phyloP scores from a whole-genome alignment of 768 basidiomycete genomes.

The Boletus insuetus region DNA sequence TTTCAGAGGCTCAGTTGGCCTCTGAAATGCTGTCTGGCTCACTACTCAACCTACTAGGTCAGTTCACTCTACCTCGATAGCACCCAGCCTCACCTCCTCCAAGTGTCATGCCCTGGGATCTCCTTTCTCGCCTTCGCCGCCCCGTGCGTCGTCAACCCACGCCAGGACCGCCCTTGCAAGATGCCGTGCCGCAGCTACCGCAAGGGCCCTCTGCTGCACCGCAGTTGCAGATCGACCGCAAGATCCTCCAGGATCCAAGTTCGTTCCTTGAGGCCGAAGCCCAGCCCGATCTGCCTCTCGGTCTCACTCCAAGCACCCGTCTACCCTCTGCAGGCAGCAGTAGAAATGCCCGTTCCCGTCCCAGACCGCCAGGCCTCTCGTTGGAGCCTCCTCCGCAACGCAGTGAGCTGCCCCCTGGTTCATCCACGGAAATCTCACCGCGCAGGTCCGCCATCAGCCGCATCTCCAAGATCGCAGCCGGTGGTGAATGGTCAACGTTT shows the following conservation, averaged over 20 bases:
- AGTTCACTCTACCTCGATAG: not conserved
- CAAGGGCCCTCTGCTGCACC: not conserved
- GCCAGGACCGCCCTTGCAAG: constrained; percentile 11
- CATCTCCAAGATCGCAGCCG: constrained; percentile 16
- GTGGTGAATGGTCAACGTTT: constrained; percentile 37
- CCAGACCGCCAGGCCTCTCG: constrained; percentile 1
- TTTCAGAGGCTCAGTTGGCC: not conserved
- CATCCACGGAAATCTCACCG: constrained; percentile 9
- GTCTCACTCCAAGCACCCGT: constrained; percentile 30
- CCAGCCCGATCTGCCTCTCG: constrained; percentile 10
- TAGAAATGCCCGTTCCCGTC: not conserved
- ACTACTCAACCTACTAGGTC: not conserved
- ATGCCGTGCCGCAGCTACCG: not conserved
- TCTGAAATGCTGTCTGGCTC: constrained; percentile 8
- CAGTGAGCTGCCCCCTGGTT: not conserved
- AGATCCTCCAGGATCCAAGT: constrained; percentile 31
- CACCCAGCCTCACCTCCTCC: not conserved
- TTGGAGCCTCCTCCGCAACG: not conserved
- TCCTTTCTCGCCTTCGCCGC: constrained; percentile 35
- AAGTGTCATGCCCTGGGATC: constrained; percentile 23
- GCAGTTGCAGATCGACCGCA: constrained; percentile 21
- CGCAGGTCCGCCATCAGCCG: constrained; percentile 12
- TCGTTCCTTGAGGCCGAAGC: constrained; percentile 23
- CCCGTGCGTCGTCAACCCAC: constrained; percentile 22
- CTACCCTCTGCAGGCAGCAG: constrained; percentile 12